Evolutionary conservation across 2,329 filamentous ascomycete species (phyloP), one percentile per base, ranked within the genome.

Genomic region (Diplodia scrobiculata): DNA sequence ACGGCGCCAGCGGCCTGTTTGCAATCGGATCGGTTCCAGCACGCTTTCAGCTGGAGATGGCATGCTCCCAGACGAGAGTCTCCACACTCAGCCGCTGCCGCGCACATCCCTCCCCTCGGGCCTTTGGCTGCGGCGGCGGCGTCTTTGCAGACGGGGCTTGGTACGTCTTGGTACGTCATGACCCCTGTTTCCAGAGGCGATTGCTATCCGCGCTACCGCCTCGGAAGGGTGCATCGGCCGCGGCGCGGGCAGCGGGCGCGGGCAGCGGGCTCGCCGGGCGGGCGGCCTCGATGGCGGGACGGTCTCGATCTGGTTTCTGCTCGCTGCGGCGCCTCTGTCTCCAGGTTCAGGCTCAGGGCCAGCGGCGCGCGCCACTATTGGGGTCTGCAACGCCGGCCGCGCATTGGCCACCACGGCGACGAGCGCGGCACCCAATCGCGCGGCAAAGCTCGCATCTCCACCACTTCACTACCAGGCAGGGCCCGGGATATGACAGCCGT

Each of bases 141-240:
- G 55, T 27, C 38, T 38, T 38, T 29, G 38, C 25, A 47, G 55
- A 32, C 51, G 41, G 38, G 36, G n/a, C 9, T n/a, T 29, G 27
- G 29, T 50, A 62, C 58, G 36, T 27, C 9, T n/a, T 29, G 27
- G 29, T 50, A 62, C 58, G 58, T 62, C 58, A 62, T 62, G 55
- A 62, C 41, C 58, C 41, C 45, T 62, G 58, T 36, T 62, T 48
- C 41, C 41, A 50, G 58, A 50, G 25, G 58, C 58, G 58, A 62
- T 62, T 62, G 58, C 58, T 62, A 62, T 62, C 58, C 58, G 58
- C 58, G 58, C 58, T 62, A 62, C 58, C 58, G 58, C 45, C 5
- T 62, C 58, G 58, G 58, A 62, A 32, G 58, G 41, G 41, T 62
- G 58, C 58, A 50, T 62, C 58, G 58, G 45, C 27, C 58, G 58